Base-by-base conservation (phyloP, 2,329 filamentous ascomycete species). In the Trichoderma koningii region DNA sequence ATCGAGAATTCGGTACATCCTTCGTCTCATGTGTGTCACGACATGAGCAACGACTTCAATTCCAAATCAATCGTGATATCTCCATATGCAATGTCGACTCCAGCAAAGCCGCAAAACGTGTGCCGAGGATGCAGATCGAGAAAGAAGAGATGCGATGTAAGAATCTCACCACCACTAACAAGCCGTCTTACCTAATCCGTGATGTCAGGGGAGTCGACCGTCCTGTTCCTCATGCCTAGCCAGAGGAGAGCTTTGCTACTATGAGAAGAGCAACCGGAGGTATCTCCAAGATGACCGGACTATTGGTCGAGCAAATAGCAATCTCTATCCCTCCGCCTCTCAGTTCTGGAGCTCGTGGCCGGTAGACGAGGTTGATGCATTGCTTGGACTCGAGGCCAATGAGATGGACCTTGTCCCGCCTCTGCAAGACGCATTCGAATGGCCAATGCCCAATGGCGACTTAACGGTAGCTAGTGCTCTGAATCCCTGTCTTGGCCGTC, bases 101-200 rank as follows among this genome's bases (percentile, higher is more conserved):
- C 69, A 5, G 69, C 71, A 19, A 73, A 70, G 30, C 67, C 71
- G 12, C 69, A 66, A 21, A 68, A 72, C 44, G 71, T 73, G 17
- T 73, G 71, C 38, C 66, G 64, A 2, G 70, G 64, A 9, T 73
- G 71, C 62, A 70, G 71, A 9, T 68, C 69, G 9, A 66, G 71
- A 19, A 73, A 73, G 60, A 72, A 71, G 62, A 72, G 68, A 56
- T 73, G 71, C 55, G 66, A 70, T 64, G 71, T 71, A 57, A 42
- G 55, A 5, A 14, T 14, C 19, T 23, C 50, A 44, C 14, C 10
- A 38, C 7, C 12, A 15, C 1, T 23, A 17, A 12, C n/a, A 3
- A 5, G 2, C 19, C 26, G 38, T n/a, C 50, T 63, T 45, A 26
- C 48, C 28, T 28, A 44, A 34, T 23, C 4, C 28, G 14, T 30